phyloP scores from a whole-genome alignment of 2,329 filamentous ascomycete species.

The Colletotrichum tamarilloi region DNA sequence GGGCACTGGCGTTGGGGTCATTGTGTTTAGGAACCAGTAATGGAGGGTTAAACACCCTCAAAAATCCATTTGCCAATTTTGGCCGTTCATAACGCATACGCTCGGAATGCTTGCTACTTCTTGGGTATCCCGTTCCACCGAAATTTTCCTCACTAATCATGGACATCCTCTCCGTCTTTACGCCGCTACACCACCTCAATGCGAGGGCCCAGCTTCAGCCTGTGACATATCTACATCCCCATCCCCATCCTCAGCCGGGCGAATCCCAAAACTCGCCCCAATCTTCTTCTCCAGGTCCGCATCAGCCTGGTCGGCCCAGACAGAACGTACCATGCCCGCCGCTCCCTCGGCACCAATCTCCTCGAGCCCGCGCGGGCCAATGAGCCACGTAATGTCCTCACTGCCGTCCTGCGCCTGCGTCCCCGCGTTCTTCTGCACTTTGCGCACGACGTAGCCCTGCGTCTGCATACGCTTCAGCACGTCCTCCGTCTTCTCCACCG shows the following conservation, averaged over 20 bases:
- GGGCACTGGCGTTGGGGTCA: conserved; percentile 20
- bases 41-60: conserved; percentile 35
- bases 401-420: conserved; percentile 70
- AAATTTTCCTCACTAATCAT: neutral
- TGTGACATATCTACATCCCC: conserved; percentile 31
- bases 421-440: conserved; percentile 69
- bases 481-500: conserved; percentile 79
- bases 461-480: conserved; percentile 79
- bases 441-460: conserved; percentile 85
- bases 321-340: conserved; percentile 72
- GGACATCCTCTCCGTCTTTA: conserved; percentile 37
- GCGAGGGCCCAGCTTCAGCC: conserved; percentile 24
- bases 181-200: conserved; percentile 33
- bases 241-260: conserved; percentile 40
- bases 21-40: neutral
- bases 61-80: conserved; percentile 61
- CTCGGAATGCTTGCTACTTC: conserved; percentile 9
- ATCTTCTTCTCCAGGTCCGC: conserved; percentile 70
- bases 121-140: conserved; percentile 17
- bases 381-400: conserved; percentile 81
- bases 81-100: conserved; percentile 13
- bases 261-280: conserved; percentile 69
- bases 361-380: conserved; percentile 86
- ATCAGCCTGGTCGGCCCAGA: conserved; percentile 63
- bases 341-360: conserved; percentile 86